These are phyloP conservation scores for Colletotrichum musae DNA, from an alignment of 2,329 filamentous ascomycete species.

Conservation along the genomic window DNA sequence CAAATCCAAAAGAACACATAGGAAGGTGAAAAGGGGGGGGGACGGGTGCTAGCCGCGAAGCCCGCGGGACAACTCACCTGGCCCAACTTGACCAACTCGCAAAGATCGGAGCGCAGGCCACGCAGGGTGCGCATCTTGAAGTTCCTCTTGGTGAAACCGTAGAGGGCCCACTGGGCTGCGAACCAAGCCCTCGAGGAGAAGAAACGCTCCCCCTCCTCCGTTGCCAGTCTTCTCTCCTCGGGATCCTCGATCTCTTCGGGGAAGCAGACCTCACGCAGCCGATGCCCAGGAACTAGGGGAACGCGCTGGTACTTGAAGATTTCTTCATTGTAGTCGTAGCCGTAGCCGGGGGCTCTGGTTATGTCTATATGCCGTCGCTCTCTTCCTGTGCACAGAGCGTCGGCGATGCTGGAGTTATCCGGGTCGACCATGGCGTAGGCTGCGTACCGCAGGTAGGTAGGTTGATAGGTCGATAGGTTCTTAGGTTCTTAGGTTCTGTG, in stretches of 20 bases:
- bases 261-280: constrained; percentile 20
- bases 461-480: too few relatives aligned
- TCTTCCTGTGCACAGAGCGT: too few relatives aligned
- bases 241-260: constrained; percentile 8
- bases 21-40: too few relatives aligned
- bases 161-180: constrained; percentile 1
- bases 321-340: background rate
- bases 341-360: background rate
- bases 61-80: background rate
- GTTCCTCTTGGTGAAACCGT: background rate
- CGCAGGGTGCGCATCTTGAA: constrained; percentile 12
- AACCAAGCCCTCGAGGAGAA: constrained; percentile 5
- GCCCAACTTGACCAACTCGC: constrained; percentile 14
- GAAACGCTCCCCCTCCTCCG: background rate
- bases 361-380: too few relatives aligned
- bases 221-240: background rate
- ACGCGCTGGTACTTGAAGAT: background rate
- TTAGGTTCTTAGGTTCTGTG: too few relatives aligned
- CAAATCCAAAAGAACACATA: background rate
- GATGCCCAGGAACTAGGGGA: background rate
- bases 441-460: too few relatives aligned
- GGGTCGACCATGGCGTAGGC: too few relatives aligned
- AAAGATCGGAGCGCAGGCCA: background rate
- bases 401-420: too few relatives aligned
- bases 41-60: background rate